Evolutionary conservation across 306 rosid species (phyloP), one percentile per base, ranked within the genome.

Genomic region (Rosa lucieae): DNA sequence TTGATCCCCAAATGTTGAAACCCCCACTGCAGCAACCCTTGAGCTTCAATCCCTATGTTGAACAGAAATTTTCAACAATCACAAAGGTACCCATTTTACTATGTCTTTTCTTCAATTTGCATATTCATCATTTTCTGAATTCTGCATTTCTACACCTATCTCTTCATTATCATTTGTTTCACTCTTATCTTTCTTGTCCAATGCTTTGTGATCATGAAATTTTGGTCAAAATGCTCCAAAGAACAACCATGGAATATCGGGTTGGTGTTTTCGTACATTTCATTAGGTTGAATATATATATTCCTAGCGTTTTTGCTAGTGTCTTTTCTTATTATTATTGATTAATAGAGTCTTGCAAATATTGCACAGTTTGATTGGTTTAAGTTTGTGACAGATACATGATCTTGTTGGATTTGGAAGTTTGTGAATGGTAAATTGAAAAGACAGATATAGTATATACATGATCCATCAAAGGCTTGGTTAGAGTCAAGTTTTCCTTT

Each of bases 51-150:
- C 53, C 69, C 58, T 79, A 52, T 21, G 70, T 68, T 32, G 37
- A 15, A 56, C 48, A 69, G 0, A 46, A 42, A 20, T 62, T 72
- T 69, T 78, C 66, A 48, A 37, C 81, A 46, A 69, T 67, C 81
- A 63, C 39, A 58, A 59, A 87, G 90, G 93, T 90, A 76, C 68
- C 81, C 74, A 3, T 82, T 83, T 85, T 47, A 2, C 77, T 35
- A 32, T 66, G 13, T 73, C 55, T 46, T 43, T 37, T 78, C 63
- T 39, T 67, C 18, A 17, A 15, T 43, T 56, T 53, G 3, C 20
- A 75, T 44, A 58, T 26, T 74, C 51, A 20, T 21, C 1, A 21
- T 72, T 53, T n/a, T 21, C 2, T 58, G 5, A 26, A 12, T 37
- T 79, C 47, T 52, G 5, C 39, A 35, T n/a, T 63, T 47, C 35